Conservation (phyloP, 306 rosid species). For the Calophaca sinica region DNA sequence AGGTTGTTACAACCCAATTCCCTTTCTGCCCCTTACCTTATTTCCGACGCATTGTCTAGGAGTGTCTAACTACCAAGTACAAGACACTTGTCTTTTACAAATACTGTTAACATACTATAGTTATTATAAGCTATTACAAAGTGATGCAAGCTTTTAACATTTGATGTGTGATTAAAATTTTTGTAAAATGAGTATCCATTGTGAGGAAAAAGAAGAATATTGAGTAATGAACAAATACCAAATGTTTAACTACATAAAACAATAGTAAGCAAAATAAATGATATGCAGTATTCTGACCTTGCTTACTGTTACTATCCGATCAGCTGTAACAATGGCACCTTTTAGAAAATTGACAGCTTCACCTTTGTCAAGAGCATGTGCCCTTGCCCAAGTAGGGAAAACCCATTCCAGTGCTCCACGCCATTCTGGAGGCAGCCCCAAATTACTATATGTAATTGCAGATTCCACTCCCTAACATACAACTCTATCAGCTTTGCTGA, state of each 20-base stretch:
- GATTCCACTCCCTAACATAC: conserved; percentile 86
- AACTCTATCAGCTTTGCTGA: conserved; percentile 41
- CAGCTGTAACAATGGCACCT: conserved; percentile 90
- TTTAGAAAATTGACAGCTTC: conserved; percentile 88
- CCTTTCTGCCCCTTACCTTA: not conserved
- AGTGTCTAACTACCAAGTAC: not conserved
- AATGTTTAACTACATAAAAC: conserved; percentile 36
- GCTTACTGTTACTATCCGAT: conserved; percentile 89
- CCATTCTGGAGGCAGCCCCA: conserved; percentile 90
- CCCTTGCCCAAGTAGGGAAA: conserved; percentile 90
- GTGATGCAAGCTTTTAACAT: conserved; percentile 8
- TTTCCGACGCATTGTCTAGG: not conserved
- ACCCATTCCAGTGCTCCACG: conserved; percentile 88
- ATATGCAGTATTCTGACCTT: conserved; percentile 57
- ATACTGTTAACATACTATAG: conserved; percentile 18
- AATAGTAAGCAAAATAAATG: conserved; percentile 33
- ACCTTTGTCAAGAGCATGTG: conserved; percentile 91
- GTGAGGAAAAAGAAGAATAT: conserved; percentile 1
- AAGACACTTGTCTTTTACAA: conserved; percentile 16
- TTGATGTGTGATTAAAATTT: not conserved
- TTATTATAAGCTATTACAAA: conserved; percentile 5
- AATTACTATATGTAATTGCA: conserved; percentile 67
- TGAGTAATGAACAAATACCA: conserved; percentile 24
- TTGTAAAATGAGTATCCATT: conserved; percentile 9
- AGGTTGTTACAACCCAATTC: not conserved